These are phyloP conservation scores for Sanghuangporus weigelae DNA, from an alignment of 1,284 basidiomycete genomes.

Conservation along the genomic window DNA sequence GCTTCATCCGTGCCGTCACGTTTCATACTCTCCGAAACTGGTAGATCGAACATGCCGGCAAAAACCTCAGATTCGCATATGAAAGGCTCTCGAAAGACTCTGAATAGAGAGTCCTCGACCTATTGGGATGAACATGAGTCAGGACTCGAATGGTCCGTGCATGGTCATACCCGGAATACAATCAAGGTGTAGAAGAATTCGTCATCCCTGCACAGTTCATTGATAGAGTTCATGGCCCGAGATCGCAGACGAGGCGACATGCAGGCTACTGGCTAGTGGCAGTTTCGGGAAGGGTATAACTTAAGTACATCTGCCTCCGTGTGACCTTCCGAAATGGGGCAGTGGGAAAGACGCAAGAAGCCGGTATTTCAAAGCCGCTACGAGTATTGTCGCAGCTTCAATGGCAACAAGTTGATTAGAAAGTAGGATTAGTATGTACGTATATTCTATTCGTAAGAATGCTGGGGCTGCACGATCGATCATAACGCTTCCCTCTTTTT, in stretches of 20 bases:
- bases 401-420: no score
- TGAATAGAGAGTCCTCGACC: slow-evolving; percentile 7
- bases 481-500: background rate
- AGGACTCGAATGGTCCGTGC: no score
- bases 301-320: no score
- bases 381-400: no score
- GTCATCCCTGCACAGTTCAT: background rate
- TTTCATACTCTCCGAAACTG: background rate
- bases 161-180: background rate
- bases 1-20: background rate
- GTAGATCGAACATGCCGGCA: slow-evolving; percentile 5
- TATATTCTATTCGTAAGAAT: background rate
- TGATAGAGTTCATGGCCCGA: background rate
- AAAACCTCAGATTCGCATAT: slow-evolving; percentile 4
- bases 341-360: no score
- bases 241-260: background rate
- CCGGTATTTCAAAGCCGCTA: no score
- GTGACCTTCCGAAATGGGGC: no score
- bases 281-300: no score
- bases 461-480: background rate
- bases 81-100: slow-evolving; percentile 1
- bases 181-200: background rate
- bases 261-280: no score
- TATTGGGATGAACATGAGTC: background rate
- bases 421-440: background rate